Evolutionary conservation across 257 asterid species (phyloP), one percentile per base, ranked within the genome.

Genomic region (Solanum bukasovii): DNA sequence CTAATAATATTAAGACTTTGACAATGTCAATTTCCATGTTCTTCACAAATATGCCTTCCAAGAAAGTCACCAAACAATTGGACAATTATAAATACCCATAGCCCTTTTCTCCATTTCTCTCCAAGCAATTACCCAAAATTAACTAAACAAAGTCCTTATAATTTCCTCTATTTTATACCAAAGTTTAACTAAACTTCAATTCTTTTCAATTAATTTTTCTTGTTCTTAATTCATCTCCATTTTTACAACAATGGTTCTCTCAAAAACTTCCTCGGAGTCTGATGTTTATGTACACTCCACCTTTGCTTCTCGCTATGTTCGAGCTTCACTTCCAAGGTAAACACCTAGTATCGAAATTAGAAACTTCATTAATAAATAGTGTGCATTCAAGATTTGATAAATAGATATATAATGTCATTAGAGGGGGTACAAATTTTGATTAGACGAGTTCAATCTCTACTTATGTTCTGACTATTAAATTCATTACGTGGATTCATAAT

Each of bases 281-380:
- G 90, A 90, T 73, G 92, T 72, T 40, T 88, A 89, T 5, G 12
- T 82, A 9, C 75, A 82, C 13, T 88, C 90, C 23, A 70, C 89
- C 13, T 90, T 90, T 14, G 90, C 89, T 20, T 88, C 92, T 44
- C 90, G 91, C 37, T 89, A 89, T 38, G 90, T 89, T 18, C 87
- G 89, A 81, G 12, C 89, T 10, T 72, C 89, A 7, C 87, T 87
- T 83, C 89, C 89, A 3, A 72, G 87, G 89, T 87, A 73, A 71
- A 27, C 21, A 25, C 6, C 27, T 25, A 7, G 4, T 73, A 10
- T 34, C 16, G 9, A 73, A 73, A 34, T 73, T 4, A 72, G 14
- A 34, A 73, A 73, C 21, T 20, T 73, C 27, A 6, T 72, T 16
- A 8, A 33, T 56, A 7, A 18, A 56, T 18, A 56, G 65, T 20